These are phyloP conservation scores for Sarocladium kiliense DNA, from an alignment of 2,329 filamentous ascomycete genomes.

Conservation along the genomic window DNA sequence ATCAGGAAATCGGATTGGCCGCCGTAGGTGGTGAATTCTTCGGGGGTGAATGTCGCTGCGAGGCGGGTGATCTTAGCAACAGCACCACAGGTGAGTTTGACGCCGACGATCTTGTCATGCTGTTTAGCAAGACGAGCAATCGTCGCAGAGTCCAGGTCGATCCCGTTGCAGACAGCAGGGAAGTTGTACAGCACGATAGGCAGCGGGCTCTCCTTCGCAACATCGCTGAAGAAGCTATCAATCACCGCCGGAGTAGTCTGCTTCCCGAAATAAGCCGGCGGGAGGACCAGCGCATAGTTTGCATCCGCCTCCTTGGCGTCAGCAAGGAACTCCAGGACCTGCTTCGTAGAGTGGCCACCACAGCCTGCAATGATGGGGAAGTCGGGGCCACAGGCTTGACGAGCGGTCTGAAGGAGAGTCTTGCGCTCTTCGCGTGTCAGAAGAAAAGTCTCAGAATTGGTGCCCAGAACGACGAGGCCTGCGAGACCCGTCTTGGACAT, in stretches of 20 bases:
- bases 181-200: conserved; percentile 66
- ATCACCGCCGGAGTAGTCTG: conserved; percentile 53
- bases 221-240: conserved; percentile 52
- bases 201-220: conserved; percentile 46
- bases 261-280: conserved; percentile 61
- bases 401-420: conserved; percentile 53
- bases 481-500: conserved; percentile 43
- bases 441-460: conserved; percentile 52
- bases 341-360: conserved; percentile 58
- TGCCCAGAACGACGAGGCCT: conserved; percentile 49
- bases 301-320: conserved; percentile 58
- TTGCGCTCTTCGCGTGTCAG: conserved; percentile 54
- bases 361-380: conserved; percentile 78
- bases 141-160: conserved; percentile 62
- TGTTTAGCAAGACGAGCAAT: conserved; percentile 27
- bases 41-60: conserved; percentile 25
- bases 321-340: conserved; percentile 53
- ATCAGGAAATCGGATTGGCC: conserved; percentile 70
- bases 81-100: conserved; percentile 60
- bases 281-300: conserved; percentile 56
- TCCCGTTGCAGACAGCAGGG: conserved; percentile 61
- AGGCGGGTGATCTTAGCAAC: conserved; percentile 57
- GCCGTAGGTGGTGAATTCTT: conserved; percentile 44
- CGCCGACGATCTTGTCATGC: conserved; percentile 50
- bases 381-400: conserved; percentile 75